Evolutionary conservation across 2,329 filamentous ascomycete genomes (phyloP).

Genomic region (Diplocarpon mali): DNA sequence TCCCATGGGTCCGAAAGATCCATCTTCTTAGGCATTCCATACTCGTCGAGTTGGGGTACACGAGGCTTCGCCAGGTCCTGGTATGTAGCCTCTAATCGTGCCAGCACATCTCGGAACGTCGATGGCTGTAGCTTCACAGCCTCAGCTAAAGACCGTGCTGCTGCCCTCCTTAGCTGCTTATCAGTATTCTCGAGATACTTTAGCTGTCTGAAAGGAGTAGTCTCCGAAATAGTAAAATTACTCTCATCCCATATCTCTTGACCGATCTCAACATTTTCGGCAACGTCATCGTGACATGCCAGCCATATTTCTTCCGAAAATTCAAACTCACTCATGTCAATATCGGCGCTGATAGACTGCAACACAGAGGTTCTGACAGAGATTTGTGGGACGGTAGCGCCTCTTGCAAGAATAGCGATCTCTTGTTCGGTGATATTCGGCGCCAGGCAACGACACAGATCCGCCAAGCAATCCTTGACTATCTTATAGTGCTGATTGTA

Average conservation of each 20-base stretch:
- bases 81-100: conserved; percentile 60
- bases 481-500: conserved; percentile 93
- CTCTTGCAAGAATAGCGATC: conserved; percentile 64
- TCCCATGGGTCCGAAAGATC: conserved; percentile 89
- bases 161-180: conserved; percentile 69
- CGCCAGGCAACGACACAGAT: conserved; percentile 75
- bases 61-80: conserved; percentile 70
- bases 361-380: conserved; percentile 75
- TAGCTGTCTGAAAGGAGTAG: conserved; percentile 57
- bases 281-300: conserved; percentile 79
- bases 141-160: conserved; percentile 71
- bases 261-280: conserved; percentile 76
- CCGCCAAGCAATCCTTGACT: conserved; percentile 82
- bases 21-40: conserved; percentile 86
- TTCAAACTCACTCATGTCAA: conserved; percentile 78
- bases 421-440: conserved; percentile 67
- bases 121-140: conserved; percentile 50
- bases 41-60: conserved; percentile 77
- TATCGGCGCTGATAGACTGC: conserved; percentile 81
- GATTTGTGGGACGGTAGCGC: conserved; percentile 66
- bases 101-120: conserved; percentile 51
- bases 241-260: conserved; percentile 94
- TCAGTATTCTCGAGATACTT: conserved; percentile 74
- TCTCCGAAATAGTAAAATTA: conserved; percentile 56
- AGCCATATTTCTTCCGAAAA: conserved; percentile 92